phyloP scores from a whole-genome alignment of 2,329 filamentous ascomycete species.

The Biscogniauxia mediterranea region DNA sequence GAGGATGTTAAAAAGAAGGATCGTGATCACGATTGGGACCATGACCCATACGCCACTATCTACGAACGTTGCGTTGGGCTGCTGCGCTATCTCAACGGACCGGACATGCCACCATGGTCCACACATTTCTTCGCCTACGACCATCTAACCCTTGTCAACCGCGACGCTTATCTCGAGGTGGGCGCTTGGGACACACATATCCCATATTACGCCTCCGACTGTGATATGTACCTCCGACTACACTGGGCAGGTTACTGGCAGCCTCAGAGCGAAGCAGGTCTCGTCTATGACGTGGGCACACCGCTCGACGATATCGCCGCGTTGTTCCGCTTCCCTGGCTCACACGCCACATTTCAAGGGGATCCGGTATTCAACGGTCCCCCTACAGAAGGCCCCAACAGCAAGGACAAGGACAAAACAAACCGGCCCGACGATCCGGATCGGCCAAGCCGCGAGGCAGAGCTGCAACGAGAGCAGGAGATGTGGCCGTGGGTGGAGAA shows the following conservation, averaged over 20 bases:
- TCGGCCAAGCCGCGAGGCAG: slow-evolving; percentile 25
- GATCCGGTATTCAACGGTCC: slow-evolving; percentile 31
- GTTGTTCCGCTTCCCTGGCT: slow-evolving; percentile 39
- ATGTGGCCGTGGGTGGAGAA: slow-evolving; percentile 32
- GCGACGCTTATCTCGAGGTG: slow-evolving; percentile 40
- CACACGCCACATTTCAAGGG: slow-evolving; percentile 32
- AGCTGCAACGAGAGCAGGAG: slow-evolving; percentile 29
- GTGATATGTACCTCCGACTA: slow-evolving; percentile 44
- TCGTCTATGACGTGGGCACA: slow-evolving; percentile 42
- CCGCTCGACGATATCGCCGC: slow-evolving; percentile 43
- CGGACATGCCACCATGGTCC: slow-evolving; percentile 42
- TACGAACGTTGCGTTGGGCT: slow-evolving; percentile 34
- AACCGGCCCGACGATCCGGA: slow-evolving; percentile 9
- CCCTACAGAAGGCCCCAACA: slow-evolving; percentile 2
- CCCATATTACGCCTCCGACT: slow-evolving; percentile 46
- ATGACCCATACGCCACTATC: slow-evolving; percentile 34
- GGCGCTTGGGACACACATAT: slow-evolving; percentile 51
- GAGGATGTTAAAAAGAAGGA: slow-evolving; percentile 38
- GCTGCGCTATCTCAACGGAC: slow-evolving; percentile 32
- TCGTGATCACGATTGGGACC: slow-evolving; percentile 35
- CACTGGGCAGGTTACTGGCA: slow-evolving; percentile 42
- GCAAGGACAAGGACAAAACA: neutral
- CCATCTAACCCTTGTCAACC: slow-evolving; percentile 48
- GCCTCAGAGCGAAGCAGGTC: slow-evolving; percentile 37
- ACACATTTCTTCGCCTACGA: slow-evolving; percentile 51